phyloP scores from a whole-genome alignment of 1,284 basidiomycete genomes.

The Irpex lacteus region DNA sequence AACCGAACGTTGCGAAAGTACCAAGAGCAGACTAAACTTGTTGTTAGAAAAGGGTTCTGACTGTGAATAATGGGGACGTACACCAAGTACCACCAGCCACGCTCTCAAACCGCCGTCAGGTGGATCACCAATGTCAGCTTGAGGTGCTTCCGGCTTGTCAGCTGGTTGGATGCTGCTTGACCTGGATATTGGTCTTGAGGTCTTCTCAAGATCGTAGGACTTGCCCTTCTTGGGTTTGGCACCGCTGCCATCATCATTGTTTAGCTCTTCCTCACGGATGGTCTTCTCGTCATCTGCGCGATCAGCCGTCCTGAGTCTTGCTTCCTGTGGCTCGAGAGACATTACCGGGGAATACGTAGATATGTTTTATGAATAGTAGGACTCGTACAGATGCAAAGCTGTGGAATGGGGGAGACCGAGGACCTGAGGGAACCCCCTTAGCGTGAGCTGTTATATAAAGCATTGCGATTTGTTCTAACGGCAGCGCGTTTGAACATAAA shows the following conservation, averaged over 20 bases:
- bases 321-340: conserved; percentile 1
- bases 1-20: conserved; percentile 36
- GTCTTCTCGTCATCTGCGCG: conserved; percentile 16
- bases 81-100: conserved; percentile 38
- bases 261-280: conserved; percentile 2
- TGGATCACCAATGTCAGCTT: conserved; percentile 8
- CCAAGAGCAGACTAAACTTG: conserved; percentile 19
- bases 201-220: conserved; percentile 2
- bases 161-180: conserved; percentile 3
- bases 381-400: neutral
- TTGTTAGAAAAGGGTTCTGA: neutral
- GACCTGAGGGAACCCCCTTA: neutral
- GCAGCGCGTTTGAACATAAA: neutral
- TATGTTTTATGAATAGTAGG: neutral
- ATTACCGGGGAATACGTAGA: neutral
- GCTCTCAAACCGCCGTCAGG: conserved; percentile 41
- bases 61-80: conserved; percentile 20
- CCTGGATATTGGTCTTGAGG: neutral
- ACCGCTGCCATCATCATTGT: neutral
- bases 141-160: conserved; percentile 7
- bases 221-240: neutral
- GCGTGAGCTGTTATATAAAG: neutral
- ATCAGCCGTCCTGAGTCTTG: neutral
- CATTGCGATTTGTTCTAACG: neutral
- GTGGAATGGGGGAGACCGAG: neutral